Percentiles rank a stretch among this genome's conserved stretches.
phyloP scores from a whole-genome alignment of 2,329 filamentous ascomycete species.

The Colletotrichum sansevieriae region DNA sequence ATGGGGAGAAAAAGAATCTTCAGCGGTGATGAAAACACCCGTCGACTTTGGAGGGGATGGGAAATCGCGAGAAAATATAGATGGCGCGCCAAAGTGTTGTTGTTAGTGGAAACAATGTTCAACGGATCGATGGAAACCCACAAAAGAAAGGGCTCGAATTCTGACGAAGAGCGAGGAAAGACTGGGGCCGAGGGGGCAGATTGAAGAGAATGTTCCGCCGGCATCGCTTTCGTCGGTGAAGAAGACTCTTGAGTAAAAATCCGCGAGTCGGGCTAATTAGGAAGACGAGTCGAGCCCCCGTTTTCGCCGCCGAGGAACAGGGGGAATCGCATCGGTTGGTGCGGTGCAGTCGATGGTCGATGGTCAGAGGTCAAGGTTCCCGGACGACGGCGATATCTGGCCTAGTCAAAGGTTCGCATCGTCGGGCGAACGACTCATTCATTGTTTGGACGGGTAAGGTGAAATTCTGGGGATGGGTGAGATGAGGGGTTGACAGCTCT shows the following conservation, averaged over 20 bases:
- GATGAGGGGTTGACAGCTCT: slow-evolving; percentile 18
- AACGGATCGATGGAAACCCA: slow-evolving; percentile 20
- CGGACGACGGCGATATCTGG: slow-evolving; percentile 20
- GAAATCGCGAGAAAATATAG: slow-evolving; percentile 24
- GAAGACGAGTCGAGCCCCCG: slow-evolving; percentile 16
- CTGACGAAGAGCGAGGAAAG: slow-evolving; percentile 38
- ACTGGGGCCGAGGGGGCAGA: slow-evolving; percentile 31
- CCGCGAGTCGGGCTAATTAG: slow-evolving; percentile 19
- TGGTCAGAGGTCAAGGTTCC: background rate
- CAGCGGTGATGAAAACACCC: too few species aligned
- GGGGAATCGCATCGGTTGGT: background rate
- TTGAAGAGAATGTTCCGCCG: slow-evolving; percentile 8
- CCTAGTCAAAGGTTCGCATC: background rate
- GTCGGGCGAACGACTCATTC: slow-evolving; percentile 9
- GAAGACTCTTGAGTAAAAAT: slow-evolving; percentile 16
- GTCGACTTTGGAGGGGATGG: background rate
- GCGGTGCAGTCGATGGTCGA: too few species aligned
- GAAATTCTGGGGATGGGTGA: background rate
- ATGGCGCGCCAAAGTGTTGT: slow-evolving; percentile 2
- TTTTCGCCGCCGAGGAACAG: slow-evolving; percentile 16
- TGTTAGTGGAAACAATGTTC: slow-evolving; percentile 31
- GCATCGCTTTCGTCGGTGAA: slow-evolving; percentile 22
- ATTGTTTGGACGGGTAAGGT: background rate
- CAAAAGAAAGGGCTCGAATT: slow-evolving; percentile 41
- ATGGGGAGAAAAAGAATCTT: too few species aligned